Evolutionary conservation across 345 rosid genomes (phyloP), one percentile per base, ranked within the genome.

Genomic region (Euclidium syriacum): DNA sequence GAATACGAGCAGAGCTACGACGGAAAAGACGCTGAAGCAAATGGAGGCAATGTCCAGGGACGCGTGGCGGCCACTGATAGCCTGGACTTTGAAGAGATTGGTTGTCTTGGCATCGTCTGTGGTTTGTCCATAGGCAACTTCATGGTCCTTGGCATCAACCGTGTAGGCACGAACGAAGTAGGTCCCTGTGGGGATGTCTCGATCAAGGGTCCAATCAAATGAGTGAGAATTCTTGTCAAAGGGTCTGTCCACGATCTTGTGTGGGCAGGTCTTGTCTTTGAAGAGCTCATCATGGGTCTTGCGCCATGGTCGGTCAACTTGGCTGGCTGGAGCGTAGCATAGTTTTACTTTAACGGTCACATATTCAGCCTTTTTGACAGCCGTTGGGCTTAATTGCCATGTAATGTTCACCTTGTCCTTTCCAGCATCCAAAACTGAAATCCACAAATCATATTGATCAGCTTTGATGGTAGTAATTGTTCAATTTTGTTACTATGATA

Each of bases 201-300:
- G 64, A 44, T 57, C 74, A 8, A 75, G 42, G 10, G 30, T 58
- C 53, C 51, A 73, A 0, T 65, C 74, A 3, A 46, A 10, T 25
- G 56, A 51, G 17, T 76, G 64, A 11, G 23, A 1, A 2, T 51
- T 43, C 22, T n/a, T 44, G 39, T 68, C 70, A 26, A 55, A 75
- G 22, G 77, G 46, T 29, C 18, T 53, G 8, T 44, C 19, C 4
- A 48, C 62, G 39, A 78, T 71, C 51, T 54, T 64, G 79, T 71
- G 73, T 48, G 67, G 64, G 70, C 77, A 78, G 27, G 73, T 68
- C 72, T 64, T 75, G 67, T 75, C 77, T 27, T 75, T 78, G 58
- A 60, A 59, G 47, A 64, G 65, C 29, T 64, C 68, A 29, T 72
- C n/a, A 36, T 35, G 18, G 4, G 73, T 72, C 60, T 78, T 78